Evolutionary conservation across 129 eudicot species (phyloP).

Genomic region (Mikania micrantha): DNA sequence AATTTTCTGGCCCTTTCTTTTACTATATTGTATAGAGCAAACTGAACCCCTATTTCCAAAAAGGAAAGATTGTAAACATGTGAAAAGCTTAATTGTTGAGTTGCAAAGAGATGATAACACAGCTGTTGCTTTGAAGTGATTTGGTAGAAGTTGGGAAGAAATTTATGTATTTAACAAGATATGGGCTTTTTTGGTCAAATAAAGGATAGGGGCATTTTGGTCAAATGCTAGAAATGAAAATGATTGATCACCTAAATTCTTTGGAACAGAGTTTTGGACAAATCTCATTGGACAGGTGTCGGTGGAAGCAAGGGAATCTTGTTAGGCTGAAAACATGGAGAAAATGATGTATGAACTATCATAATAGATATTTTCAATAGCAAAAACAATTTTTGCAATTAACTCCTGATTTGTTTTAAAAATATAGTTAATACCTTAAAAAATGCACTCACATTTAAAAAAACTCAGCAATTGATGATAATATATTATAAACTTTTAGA

Average conservation of each 20-base stretch:
- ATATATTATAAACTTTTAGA: too few relatives aligned
- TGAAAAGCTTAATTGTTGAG: constrained; percentile 17
- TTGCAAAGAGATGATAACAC: constrained; percentile 1
- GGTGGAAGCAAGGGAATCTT: not conserved
- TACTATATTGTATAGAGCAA: not conserved
- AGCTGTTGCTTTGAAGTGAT: constrained; percentile 16
- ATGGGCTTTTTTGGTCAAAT: constrained; percentile 2
- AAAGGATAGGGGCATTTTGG: not conserved
- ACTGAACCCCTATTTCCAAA: not conserved
- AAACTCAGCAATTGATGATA: too few relatives aligned
- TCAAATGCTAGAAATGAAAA: not conserved
- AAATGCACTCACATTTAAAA: too few relatives aligned
- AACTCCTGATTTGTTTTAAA: too few relatives aligned
- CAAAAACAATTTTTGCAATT: not conserved
- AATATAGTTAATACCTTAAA: too few relatives aligned
- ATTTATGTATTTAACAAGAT: constrained; percentile 31
- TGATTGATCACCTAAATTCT: not conserved
- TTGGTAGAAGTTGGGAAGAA: constrained; percentile 26
- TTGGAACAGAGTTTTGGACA: not conserved
- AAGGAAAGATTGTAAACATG: constrained; percentile 24
- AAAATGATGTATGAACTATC: not conserved
- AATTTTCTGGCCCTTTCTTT: not conserved
- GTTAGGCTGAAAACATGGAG: not conserved
- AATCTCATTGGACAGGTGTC: not conserved
- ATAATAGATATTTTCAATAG: not conserved